Conservation (phyloP, 1,139 yeast species). For the Geotrichum restrictum region DNA sequence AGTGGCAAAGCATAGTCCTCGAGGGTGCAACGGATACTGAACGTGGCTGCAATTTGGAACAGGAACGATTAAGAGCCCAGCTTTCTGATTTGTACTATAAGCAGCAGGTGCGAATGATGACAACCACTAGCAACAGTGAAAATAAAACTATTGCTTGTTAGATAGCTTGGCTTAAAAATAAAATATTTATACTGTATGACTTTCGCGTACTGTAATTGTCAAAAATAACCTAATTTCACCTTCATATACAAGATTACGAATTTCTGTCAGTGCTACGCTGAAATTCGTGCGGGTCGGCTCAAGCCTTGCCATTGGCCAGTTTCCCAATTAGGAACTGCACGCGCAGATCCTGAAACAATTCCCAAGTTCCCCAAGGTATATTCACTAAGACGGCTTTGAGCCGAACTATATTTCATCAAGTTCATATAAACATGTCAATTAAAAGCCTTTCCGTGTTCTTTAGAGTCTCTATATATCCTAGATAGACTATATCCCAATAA, state of each 20-base stretch:
- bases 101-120: constrained; percentile 20
- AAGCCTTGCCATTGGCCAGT: not conserved
- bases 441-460: not conserved
- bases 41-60: constrained; percentile 37
- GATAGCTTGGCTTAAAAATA: no score
- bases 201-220: not conserved
- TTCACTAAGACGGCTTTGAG: no score
- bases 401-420: no score
- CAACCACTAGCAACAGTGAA: constrained; percentile 11
- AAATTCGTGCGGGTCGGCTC: no score
- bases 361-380: no score
- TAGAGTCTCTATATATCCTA: no score
- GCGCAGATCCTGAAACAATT: no score
- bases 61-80: constrained; percentile 24
- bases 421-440: not conserved
- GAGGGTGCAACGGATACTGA: constrained; percentile 45
- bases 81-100: constrained; percentile 20
- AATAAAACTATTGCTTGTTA: constrained; percentile 14
- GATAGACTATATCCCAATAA: no score
- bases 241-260: no score
- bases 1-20: constrained; percentile 57
- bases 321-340: no score
- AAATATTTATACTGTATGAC: not conserved
- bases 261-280: no score
- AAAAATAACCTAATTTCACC: not conserved